A percentile compares a stretch with the other conserved stretches of the same genome.
Conservation (phyloP, 768 basidiomycete genomes). For the Kwoniella sp. region DNA sequence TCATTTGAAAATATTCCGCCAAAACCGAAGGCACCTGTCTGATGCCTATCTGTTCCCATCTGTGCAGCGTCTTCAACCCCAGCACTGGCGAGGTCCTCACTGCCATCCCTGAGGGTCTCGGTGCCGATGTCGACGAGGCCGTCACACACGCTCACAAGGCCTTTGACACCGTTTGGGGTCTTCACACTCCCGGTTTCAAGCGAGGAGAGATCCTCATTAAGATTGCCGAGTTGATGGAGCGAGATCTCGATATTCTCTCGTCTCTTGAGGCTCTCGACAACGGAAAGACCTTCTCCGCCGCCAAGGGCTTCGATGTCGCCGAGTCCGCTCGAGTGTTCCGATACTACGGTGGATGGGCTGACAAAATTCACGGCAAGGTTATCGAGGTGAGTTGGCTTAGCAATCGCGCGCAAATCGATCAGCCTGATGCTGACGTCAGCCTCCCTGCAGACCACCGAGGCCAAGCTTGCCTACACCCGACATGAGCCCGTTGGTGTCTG, state of each 20-base stretch:
- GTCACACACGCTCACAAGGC: conserved; percentile 80
- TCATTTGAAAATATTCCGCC: neutral
- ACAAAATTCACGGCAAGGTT: conserved; percentile 88
- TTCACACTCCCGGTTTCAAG: conserved; percentile 65
- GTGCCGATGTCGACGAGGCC: conserved; percentile 73
- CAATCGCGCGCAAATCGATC: too few species aligned
- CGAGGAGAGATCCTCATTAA: conserved; percentile 78
- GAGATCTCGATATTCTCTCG: conserved; percentile 76
- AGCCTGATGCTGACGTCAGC: conserved; percentile 59
- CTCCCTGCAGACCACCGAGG: conserved; percentile 64
- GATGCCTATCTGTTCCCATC: neutral
- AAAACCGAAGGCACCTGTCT: neutral
- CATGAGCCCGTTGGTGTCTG: conserved; percentile 68
- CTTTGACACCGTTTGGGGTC: conserved; percentile 84
- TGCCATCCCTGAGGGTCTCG: conserved; percentile 49
- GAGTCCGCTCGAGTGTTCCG: conserved; percentile 48
- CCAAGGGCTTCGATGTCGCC: conserved; percentile 38
- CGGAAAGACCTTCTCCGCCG: conserved; percentile 68
- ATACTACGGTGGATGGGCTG: conserved; percentile 95
- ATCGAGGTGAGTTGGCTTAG: conserved; percentile 33
- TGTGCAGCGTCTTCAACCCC: conserved; percentile 55
- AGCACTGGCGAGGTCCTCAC: conserved; percentile 51
- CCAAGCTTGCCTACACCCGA: conserved; percentile 76
- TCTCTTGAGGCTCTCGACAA: conserved; percentile 86
- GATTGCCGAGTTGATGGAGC: conserved; percentile 86